Base-by-base conservation (phyloP, 2,329 filamentous ascomycete species). In the Aspergillus fischeri region DNA sequence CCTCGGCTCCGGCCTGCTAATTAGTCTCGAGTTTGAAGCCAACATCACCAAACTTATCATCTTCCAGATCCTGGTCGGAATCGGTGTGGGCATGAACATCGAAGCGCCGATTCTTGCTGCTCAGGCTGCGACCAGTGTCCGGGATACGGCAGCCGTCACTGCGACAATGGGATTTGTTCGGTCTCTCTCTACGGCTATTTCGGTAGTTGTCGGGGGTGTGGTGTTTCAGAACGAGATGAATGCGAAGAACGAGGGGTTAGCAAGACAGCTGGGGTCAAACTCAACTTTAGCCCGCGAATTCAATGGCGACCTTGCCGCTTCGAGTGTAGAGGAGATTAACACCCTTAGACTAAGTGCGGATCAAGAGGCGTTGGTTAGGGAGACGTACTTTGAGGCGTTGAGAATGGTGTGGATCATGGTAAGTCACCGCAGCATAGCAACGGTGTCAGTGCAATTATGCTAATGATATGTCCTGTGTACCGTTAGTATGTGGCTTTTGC, bases 161-260 rank as follows among this genome's bases (percentile, higher is more conserved):
- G 76, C 79, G 0, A 79, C 80, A 0, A 67, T 81, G 3, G 72
- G 72, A 0, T 80, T 83, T 56, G 78, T 85, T 5, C 83, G 88
- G 35, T 86, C 88, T 63, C 75, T 91, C 1, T 85, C 84, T 17
- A 88, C 85, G 0, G 81, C 84, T 9, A 82, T 86, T 35, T 85
- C 84, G 1, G 80, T 90, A 53, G 87, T 90, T 10, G 78, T 91
- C 49, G 89, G 89, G 44, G 84, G 87, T 24, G 87, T 90, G 56
- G 81, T 91, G 49, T 91, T 91, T 74, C 85, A 90, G 72, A 90
- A 91, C 69, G 42, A 53, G 28, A 53, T 53, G 52, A 44, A 44
- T 24, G 41, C 41, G 41, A 44, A 44, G 41, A 44, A 44, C 41
- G 56, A 67, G 2, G 66, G 49, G 29, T 41, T 60, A 21, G 58